Percentiles rank a stretch among this genome's conserved stretches.
Conservation (phyloP, 306 rosid genomes). For the Prunus padus region DNA sequence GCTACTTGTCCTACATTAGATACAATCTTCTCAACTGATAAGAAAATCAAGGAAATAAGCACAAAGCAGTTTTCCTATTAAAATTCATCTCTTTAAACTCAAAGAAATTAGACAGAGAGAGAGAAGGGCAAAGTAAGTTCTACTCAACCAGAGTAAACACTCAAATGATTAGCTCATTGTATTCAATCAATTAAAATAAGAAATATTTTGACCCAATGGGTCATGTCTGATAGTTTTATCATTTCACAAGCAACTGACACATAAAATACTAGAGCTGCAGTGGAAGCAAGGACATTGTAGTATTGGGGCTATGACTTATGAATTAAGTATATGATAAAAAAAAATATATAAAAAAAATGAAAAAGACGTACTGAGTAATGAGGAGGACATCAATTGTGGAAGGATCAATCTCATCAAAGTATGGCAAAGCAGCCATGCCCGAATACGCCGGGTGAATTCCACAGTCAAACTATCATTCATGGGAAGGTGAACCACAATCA, state of each 20-base stretch:
- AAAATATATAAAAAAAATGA: not conserved
- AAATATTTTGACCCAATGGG: not conserved
- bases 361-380: constrained; percentile 65
- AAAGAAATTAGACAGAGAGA: not conserved
- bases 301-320: not conserved
- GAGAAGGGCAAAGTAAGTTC: not conserved
- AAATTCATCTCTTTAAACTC: not conserved
- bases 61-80: not conserved
- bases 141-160: not conserved
- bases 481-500: not conserved
- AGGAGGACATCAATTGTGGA: constrained; percentile 85
- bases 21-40: not conserved
- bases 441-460: constrained; percentile 92
- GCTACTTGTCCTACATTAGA: not conserved
- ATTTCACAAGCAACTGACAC: not conserved
- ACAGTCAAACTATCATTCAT: constrained; percentile 64
- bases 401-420: constrained; percentile 95
- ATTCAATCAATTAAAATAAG: not conserved
- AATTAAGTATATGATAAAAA: not conserved
- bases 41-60: not conserved
- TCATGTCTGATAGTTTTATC: not conserved
- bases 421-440: constrained; percentile 97
- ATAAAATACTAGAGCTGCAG: not conserved
- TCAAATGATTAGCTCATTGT: not conserved
- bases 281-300: not conserved